Evolutionary conservation across 345 rosid genomes (phyloP).

Genomic region (Carallia pectinifolia): DNA sequence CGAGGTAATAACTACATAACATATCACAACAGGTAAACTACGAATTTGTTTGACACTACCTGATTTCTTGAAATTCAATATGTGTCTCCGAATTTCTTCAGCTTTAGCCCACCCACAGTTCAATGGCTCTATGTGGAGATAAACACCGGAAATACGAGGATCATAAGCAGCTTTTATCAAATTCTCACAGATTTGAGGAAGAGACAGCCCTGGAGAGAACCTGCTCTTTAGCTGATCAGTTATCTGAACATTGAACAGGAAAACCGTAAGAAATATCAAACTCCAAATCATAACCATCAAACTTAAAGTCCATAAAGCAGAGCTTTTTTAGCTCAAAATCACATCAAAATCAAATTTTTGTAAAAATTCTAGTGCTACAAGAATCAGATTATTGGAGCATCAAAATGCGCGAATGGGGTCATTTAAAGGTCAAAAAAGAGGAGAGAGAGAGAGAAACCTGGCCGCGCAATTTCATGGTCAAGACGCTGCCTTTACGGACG

Average conservation of each 20-base stretch:
- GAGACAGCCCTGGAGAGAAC: constrained; percentile 76
- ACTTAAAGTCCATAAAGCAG: not conserved
- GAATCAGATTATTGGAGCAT: not conserved
- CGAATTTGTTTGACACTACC: constrained; percentile 34
- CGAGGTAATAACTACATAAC: no score
- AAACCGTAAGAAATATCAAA: not conserved
- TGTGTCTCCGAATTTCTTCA: constrained; percentile 84
- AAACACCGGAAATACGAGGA: constrained; percentile 85
- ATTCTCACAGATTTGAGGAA: constrained; percentile 89
- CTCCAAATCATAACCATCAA: constrained; percentile 4
- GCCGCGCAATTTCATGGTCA: constrained; percentile 86
- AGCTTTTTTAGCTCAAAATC: no score
- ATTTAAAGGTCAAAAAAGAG: not conserved
- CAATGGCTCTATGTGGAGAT: constrained; percentile 82
- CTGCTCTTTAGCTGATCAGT: constrained; percentile 92
- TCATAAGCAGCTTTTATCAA: constrained; percentile 85
- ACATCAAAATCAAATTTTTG: no score
- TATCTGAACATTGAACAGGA: constrained; percentile 54
- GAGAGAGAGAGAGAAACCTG: constrained; percentile 49
- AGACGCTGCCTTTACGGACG: constrained; percentile 77
- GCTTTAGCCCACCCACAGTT: constrained; percentile 95
- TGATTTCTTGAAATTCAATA: constrained; percentile 85
- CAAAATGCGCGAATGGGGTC: not conserved
- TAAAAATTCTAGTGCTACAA: no score
- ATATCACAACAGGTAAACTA: no score